phyloP scores from a whole-genome alignment of 441 rosid genomes.

The Eruca vesicaria region DNA sequence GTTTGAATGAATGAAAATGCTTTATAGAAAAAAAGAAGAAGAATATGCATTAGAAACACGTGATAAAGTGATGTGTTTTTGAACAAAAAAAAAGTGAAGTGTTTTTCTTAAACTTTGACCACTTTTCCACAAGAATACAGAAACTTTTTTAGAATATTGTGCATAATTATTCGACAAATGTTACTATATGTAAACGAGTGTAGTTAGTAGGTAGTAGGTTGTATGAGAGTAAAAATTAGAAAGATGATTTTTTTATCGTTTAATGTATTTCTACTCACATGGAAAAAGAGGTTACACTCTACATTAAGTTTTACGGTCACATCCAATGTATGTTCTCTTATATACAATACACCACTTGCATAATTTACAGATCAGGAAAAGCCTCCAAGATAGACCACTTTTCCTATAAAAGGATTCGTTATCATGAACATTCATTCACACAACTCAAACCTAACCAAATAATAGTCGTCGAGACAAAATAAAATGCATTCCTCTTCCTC shows the following conservation, averaged over 20 bases:
- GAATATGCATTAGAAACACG: background rate
- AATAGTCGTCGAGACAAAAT: background rate
- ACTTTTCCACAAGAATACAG: background rate
- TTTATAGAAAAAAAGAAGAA: background rate
- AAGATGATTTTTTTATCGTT: background rate
- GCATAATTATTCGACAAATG: background rate
- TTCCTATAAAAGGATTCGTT: conserved; percentile 9
- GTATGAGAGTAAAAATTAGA: background rate
- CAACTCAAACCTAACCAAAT: background rate
- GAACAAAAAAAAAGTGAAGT: background rate
- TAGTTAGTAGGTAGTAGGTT: background rate
- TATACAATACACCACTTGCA: background rate
- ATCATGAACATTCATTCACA: background rate
- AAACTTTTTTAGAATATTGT: background rate
- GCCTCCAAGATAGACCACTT: background rate
- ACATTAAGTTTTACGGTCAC: background rate
- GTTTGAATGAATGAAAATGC: background rate
- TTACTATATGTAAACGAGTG: background rate
- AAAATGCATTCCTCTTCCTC: conserved; percentile 23
- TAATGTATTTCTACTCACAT: background rate
- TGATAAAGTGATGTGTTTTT: background rate
- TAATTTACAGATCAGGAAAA: background rate
- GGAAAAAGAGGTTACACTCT: background rate
- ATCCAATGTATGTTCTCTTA: background rate
- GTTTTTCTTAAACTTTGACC: background rate